Conservation (phyloP, 2,329 filamentous ascomycete genomes). For the Calonectria honghensis region DNA sequence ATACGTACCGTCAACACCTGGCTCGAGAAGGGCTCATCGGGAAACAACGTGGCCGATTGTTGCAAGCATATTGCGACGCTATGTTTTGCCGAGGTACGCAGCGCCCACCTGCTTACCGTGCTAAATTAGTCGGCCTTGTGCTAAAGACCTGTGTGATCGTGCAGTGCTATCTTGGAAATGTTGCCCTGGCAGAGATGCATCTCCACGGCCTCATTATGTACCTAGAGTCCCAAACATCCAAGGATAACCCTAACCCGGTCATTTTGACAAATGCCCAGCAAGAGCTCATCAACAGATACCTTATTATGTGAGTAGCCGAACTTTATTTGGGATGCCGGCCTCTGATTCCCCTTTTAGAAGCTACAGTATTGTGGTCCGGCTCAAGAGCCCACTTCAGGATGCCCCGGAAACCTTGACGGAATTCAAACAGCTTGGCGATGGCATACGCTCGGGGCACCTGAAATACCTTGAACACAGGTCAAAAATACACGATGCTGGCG, state of each 20-base stretch:
- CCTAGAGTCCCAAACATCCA: not conserved
- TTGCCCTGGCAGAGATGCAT: constrained; percentile 14
- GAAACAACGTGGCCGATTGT: not conserved
- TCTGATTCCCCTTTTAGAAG: not conserved
- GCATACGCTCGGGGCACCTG: not conserved
- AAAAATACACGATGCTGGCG: not conserved
- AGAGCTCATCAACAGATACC: constrained; percentile 5
- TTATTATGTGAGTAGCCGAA: not conserved
- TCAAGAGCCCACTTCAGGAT: not conserved
- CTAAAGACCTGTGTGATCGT: not conserved
- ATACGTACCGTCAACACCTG: constrained; percentile 19
- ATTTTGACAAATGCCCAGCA: not conserved
- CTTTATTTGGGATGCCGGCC: too few relatives aligned
- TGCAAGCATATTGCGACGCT: constrained; percentile 8
- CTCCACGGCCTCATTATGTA: constrained; percentile 3
- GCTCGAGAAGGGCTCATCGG: not conserved
- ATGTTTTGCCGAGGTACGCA: constrained; percentile 7
- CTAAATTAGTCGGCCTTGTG: too few relatives aligned
- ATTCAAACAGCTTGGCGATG: not conserved
- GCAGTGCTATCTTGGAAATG: constrained; percentile 13
- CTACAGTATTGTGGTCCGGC: constrained; percentile 14
- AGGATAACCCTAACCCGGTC: not conserved
- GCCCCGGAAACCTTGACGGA: not conserved
- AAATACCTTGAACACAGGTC: constrained; percentile 13
- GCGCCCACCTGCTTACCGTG: not conserved